Conservation (phyloP, 495 filamentous ascomycete genomes). For the Penicillium psychrofluorescens region DNA sequence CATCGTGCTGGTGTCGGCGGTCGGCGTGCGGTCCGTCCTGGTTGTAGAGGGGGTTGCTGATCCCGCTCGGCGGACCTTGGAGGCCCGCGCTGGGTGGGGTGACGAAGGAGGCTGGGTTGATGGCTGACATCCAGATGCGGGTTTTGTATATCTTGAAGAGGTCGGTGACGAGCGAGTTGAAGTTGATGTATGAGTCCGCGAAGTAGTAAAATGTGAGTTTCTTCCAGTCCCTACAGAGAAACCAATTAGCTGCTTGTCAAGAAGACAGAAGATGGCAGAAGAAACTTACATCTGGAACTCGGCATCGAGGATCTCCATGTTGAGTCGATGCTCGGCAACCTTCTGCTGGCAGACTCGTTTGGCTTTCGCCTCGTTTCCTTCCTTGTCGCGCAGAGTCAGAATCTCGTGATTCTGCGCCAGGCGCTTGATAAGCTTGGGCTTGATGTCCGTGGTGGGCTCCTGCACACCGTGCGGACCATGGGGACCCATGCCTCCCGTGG, state of each 20-base stretch:
- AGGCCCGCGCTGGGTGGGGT: conserved; percentile 63
- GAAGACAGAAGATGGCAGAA: background rate
- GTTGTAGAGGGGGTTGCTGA: conserved; percentile 25
- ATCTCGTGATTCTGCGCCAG: conserved; percentile 89
- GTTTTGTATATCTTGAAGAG: conserved; percentile 99
- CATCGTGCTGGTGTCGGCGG: conserved; percentile 29
- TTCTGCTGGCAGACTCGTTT: conserved; percentile 95
- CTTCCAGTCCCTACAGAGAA: conserved; percentile 81
- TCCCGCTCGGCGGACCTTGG: conserved; percentile 27
- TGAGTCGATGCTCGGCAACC: conserved; percentile 85
- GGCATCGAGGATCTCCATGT: conserved; percentile 99
- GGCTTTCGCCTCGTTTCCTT: conserved; percentile 95
- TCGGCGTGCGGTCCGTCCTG: conserved; percentile 25
- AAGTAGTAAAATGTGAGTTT: conserved; percentile 99
- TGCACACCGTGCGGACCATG: conserved; percentile 65
- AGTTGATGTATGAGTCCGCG: conserved; percentile 96
- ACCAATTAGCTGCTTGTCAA: background rate
- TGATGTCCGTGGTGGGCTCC: conserved; percentile 71
- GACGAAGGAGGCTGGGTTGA: conserved; percentile 97
- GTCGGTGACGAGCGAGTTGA: conserved; percentile 94
- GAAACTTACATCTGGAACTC: conserved; percentile 91
- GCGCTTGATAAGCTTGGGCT: conserved; percentile 93
- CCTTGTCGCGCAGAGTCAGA: conserved; percentile 79
- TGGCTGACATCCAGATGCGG: conserved; percentile 98
- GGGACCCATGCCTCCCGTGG: conserved; percentile 68